Evolutionary conservation across 192 early-diverging fungal genomes (phyloP).

Genomic region (Coemansia sp.): DNA sequence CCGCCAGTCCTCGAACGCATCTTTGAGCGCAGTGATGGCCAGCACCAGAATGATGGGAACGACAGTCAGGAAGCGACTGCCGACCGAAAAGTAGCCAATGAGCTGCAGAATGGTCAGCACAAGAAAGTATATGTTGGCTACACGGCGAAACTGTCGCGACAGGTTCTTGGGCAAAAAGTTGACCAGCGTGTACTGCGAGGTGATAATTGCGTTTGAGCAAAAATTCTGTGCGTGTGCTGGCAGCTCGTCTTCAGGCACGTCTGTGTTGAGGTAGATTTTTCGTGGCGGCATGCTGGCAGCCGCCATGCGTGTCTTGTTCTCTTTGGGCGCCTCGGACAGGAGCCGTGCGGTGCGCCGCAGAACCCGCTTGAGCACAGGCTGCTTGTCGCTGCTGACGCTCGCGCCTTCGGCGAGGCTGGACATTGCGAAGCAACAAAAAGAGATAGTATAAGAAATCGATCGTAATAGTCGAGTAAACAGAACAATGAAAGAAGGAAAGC

Average conservation of each 20-base stretch:
- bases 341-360: constrained; percentile 15
- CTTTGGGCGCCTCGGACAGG: constrained; percentile 15
- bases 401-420: constrained; percentile 7
- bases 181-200: constrained; percentile 86
- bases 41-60: constrained; percentile 85
- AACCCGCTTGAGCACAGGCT: constrained; percentile 20
- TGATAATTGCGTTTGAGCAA: constrained; percentile 83
- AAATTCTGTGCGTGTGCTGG: constrained; percentile 57
- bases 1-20: constrained; percentile 85
- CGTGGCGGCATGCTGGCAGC: constrained; percentile 34
- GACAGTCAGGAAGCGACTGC: constrained; percentile 74
- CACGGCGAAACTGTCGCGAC: constrained; percentile 87
- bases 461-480: constrained; percentile 14
- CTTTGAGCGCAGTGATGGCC: constrained; percentile 77
- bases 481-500: constrained; percentile 12
- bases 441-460: constrained; percentile 3
- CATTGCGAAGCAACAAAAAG: neutral
- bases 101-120: constrained; percentile 63
- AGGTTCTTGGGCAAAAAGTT: constrained; percentile 90
- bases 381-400: constrained; percentile 12
- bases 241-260: constrained; percentile 58
- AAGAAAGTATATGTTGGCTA: constrained; percentile 87
- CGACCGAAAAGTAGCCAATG: constrained; percentile 77
- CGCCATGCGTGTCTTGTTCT: constrained; percentile 25
- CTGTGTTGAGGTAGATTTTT: constrained; percentile 65